phyloP scores from a whole-genome alignment of 2,329 filamentous ascomycete species.

The Xylariaceae sp. region DNA sequence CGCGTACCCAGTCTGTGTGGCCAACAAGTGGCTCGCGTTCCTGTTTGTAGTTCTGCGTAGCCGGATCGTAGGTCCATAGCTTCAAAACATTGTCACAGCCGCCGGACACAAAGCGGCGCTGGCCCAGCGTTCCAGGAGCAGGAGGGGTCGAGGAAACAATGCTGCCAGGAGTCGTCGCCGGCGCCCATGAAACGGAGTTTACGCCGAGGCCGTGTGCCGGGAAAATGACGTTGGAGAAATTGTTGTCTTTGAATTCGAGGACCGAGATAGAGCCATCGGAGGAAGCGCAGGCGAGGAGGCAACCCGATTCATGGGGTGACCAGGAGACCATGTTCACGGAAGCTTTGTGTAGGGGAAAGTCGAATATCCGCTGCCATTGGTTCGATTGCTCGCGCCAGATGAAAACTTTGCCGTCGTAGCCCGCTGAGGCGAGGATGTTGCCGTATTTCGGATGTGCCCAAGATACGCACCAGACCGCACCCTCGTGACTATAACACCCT shows the following conservation, averaged over 20 bases:
- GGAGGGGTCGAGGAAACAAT: constrained; percentile 65
- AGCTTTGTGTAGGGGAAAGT: constrained; percentile 88
- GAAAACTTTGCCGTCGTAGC: constrained; percentile 96
- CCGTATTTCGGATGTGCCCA: constrained; percentile 99
- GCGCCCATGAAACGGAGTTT: constrained; percentile 94
- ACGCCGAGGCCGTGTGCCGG: constrained; percentile 88
- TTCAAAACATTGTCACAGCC: constrained; percentile 91
- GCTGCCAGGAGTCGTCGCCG: constrained; percentile 75
- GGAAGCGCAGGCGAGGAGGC: constrained; percentile 87
- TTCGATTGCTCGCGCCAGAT: constrained; percentile 89
- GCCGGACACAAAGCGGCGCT: constrained; percentile 86
- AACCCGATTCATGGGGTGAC: constrained; percentile 95
- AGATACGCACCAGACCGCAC: constrained; percentile 93
- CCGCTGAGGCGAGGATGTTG: constrained; percentile 91
- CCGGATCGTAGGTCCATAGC: constrained; percentile 77
- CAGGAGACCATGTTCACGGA: constrained; percentile 95
- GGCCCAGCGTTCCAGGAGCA: constrained; percentile 52
- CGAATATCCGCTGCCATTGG: constrained; percentile 81
- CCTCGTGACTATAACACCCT: constrained; percentile 66
- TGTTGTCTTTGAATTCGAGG: constrained; percentile 94
- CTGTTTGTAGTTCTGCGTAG: constrained; percentile 55
- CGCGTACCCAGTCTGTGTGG: constrained; percentile 93
- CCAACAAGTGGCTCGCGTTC: constrained; percentile 64
- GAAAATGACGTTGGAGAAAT: constrained; percentile 85
- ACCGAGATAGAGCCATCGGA: constrained; percentile 91